Base-by-base conservation (phyloP, 2,329 filamentous ascomycete species). In the Trichoderma sp. region DNA sequence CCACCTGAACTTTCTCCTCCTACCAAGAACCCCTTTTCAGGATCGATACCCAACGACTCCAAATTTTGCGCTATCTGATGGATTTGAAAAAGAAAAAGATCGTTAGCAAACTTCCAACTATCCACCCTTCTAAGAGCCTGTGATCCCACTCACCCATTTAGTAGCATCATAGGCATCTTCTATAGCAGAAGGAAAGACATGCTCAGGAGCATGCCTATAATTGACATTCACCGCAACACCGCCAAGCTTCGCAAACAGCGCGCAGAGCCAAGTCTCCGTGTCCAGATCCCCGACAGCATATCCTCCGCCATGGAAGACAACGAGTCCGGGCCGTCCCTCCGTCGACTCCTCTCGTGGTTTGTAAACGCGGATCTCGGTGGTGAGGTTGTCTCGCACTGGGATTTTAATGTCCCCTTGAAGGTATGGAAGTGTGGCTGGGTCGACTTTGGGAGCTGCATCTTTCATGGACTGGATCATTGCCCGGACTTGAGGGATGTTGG, bases 241-340 rank as follows among this genome's bases (percentile, higher is more conserved):
- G 4, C 77, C 78, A 11, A 80, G 70, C 8, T 71, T 69, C 6
- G 74, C 74, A 60, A 80, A 79, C 43, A 74, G 57, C 9, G 58
- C 73, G 65, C 78, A 80, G 3, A 79, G 74, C 24, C 73, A 68
- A 6, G 74, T 74, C 66, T 77, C 74, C 6, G 73, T 76, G 3
- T 78, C 74, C 18, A 80, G 64, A 57, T 78, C 75, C 14, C 78
- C 78, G 1, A 79, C 32, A 8, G 76, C 36, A 57, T 75, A 80
- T 5, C 77, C 78, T 0, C 79, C 79, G 21, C 76, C 77, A 51
- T 79, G 78, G 34, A 78, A 78, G 28, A 77, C 74, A 15, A 80
- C 60, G 14, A 70, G 36, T 1, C 68, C 68, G 0, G 68, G 68
- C 4, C 79, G 67, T 34, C 76, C 77, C 18, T 73, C 73, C 0